phyloP scores from a whole-genome alignment of 148 eudicot genomes.

The Rhododendron williamsianum region DNA sequence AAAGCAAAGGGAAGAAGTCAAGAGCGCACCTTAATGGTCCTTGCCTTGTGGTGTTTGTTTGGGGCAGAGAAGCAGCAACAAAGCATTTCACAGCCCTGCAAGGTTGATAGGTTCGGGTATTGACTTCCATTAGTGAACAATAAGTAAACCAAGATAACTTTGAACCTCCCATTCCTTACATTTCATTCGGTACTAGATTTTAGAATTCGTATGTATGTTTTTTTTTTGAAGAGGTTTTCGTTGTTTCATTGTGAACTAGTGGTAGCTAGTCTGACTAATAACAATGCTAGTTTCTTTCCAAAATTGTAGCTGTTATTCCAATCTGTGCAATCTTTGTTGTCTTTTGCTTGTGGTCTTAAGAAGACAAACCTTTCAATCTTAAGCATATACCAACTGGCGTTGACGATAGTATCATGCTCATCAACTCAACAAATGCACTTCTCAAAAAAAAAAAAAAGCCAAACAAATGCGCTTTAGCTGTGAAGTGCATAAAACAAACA shows the following conservation, averaged over 20 bases:
- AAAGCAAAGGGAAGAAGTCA: constrained; percentile 66
- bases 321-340: not conserved
- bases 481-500: too few relatives aligned
- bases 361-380: not conserved
- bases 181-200: not conserved
- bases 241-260: not conserved
- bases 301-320: not conserved
- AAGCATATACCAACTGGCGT: not conserved
- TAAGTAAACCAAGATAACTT: constrained; percentile 16
- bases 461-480: not conserved
- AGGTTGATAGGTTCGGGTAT: constrained; percentile 92
- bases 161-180: constrained; percentile 6
- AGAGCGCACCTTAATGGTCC: constrained; percentile 92
- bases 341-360: not conserved
- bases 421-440: not conserved
- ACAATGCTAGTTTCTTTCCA: not conserved
- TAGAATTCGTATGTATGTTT: not conserved
- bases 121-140: constrained; percentile 44
- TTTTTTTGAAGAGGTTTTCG: constrained; percentile 9
- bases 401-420: not conserved
- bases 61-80: not conserved
- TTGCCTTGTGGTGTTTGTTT: constrained; percentile 35
- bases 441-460: not conserved
- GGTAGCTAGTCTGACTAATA: constrained; percentile 11
- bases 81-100: constrained; percentile 28